phyloP scores from a whole-genome alignment of 805 yeast species.

The Metahyphopichia silvanorum region DNA sequence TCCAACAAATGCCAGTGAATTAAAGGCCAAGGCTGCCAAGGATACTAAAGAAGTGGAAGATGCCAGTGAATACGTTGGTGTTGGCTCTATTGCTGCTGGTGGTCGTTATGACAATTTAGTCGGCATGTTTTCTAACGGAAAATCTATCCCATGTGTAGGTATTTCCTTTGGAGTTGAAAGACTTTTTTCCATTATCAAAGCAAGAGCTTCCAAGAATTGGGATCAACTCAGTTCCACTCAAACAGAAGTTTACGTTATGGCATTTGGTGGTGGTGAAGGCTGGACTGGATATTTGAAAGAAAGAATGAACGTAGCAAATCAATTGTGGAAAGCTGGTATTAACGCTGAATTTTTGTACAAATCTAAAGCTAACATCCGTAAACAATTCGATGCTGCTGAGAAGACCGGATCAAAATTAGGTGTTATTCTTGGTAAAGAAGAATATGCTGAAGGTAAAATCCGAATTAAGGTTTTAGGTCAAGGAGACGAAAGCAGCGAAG shows the following conservation, averaged over 20 bases:
- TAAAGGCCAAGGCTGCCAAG: conserved; percentile 45
- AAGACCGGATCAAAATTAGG: conserved; percentile 87
- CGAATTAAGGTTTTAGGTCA: conserved; percentile 88
- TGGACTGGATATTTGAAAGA: conserved; percentile 92
- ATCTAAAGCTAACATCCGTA: conserved; percentile 89
- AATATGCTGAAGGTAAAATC: conserved; percentile 73
- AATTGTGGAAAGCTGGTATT: conserved; percentile 84
- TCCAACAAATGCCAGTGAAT: conserved; percentile 71
- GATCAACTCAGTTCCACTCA: conserved; percentile 74
- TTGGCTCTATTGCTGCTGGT: conserved; percentile 98
- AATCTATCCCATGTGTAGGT: conserved; percentile 96
- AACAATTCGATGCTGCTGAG: conserved; percentile 97
- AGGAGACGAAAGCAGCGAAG: conserved; percentile 82
- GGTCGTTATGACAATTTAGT: conserved; percentile 97
- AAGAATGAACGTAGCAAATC: conserved; percentile 82
- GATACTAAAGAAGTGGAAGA: conserved; percentile 67
- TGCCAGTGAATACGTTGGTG: conserved; percentile 95
- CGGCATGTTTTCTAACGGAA: conserved; percentile 93
- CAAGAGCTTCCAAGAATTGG: conserved; percentile 57
- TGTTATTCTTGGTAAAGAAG: conserved; percentile 94
- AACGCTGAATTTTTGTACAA: conserved; percentile 91
- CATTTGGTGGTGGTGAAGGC: conserved; percentile 96
- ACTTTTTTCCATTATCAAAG: conserved; percentile 82
- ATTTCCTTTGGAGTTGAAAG: conserved; percentile 96
- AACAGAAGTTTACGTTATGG: conserved; percentile 95